phyloP scores from a whole-genome alignment of 1,284 basidiomycete species.

The Sanghuangporus sanghuang region DNA sequence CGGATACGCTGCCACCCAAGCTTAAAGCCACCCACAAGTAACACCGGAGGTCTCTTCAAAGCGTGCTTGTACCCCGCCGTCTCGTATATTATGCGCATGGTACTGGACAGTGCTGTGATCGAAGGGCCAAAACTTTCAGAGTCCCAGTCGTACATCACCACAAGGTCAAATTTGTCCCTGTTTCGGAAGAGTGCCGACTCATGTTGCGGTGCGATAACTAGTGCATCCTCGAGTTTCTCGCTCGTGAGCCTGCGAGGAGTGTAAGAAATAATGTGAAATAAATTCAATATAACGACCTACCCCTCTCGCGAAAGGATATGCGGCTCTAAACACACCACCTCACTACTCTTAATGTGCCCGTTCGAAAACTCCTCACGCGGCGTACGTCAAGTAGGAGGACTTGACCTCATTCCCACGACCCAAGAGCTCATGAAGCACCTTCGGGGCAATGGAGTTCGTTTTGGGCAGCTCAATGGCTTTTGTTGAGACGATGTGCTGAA shows the following conservation, averaged over 20 bases:
- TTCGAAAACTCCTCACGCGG: constrained; percentile 68
- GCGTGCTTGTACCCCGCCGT: constrained; percentile 60
- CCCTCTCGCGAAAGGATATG: constrained; percentile 62
- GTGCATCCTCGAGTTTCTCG: constrained; percentile 68
- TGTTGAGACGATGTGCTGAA: constrained; percentile 21
- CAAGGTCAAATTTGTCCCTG: constrained; percentile 83
- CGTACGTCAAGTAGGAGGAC: constrained; percentile 83
- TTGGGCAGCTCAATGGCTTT: constrained; percentile 39
- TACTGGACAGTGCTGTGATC: constrained; percentile 49
- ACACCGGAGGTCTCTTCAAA: constrained; percentile 74
- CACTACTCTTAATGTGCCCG: constrained; percentile 67
- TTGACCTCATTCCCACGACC: constrained; percentile 44
- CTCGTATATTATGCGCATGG: constrained; percentile 70
- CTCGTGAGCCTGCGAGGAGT: constrained; percentile 52
- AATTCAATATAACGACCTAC: constrained; percentile 40
- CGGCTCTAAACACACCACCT: constrained; percentile 84
- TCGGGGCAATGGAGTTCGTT: constrained; percentile 56
- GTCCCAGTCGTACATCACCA: constrained; percentile 82
- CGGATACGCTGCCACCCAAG: constrained; percentile 71
- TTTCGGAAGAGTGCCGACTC: constrained; percentile 74
- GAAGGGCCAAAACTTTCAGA: constrained; percentile 54
- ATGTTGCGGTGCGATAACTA: constrained; percentile 63
- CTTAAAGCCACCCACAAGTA: constrained; percentile 83
- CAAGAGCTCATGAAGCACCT: constrained; percentile 58
- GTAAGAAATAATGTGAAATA: constrained; percentile 1